phyloP scores from a whole-genome alignment of 2,329 filamentous ascomycete genomes.

The Hymenoscyphus salicellus region DNA sequence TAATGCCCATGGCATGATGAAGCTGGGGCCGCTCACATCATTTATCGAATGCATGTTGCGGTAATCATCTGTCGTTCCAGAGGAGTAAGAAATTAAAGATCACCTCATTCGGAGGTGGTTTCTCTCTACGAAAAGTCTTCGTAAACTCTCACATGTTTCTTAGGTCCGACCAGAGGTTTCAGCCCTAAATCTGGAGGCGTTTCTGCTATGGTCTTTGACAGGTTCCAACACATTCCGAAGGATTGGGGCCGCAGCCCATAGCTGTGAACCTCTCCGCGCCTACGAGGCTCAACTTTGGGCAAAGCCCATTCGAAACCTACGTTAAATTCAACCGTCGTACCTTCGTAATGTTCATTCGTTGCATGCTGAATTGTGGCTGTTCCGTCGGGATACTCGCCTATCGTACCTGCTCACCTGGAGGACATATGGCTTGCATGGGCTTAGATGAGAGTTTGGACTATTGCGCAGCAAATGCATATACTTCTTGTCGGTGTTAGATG shows the following conservation, averaged over 20 bases:
- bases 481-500: background rate
- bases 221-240: background rate
- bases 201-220: background rate
- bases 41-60: background rate
- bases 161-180: background rate
- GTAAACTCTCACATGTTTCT: background rate
- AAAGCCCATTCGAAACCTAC: background rate
- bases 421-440: background rate
- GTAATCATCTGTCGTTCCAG: background rate
- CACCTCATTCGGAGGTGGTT: background rate
- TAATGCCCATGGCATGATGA: too few relatives aligned
- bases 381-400: slow-evolving; percentile 3
- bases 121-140: background rate
- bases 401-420: background rate
- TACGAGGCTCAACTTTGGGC: background rate
- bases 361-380: background rate
- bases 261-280: background rate
- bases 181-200: background rate
- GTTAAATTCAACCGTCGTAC: background rate
- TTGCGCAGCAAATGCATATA: background rate
- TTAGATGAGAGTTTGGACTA: background rate
- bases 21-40: too few relatives aligned
- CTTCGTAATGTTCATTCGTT: background rate
- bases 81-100: background rate
- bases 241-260: background rate